These are phyloP conservation scores for Sarocladiaceae sp. DNA, from an alignment of 2,329 filamentous ascomycete species.

Conservation along the genomic window DNA sequence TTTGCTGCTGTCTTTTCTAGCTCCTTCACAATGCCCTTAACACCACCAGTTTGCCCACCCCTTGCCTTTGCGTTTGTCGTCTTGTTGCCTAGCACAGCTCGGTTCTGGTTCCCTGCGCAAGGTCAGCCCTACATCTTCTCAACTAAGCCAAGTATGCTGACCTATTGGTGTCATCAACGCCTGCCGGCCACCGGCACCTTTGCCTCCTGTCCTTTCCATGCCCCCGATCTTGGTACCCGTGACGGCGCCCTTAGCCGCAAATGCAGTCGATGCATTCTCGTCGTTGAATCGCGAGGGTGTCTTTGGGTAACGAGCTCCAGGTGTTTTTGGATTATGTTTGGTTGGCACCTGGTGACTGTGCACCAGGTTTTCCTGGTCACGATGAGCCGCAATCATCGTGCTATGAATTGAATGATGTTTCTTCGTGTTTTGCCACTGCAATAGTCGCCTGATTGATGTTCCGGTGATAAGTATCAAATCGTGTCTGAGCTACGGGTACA, in stretches of 20 bases:
- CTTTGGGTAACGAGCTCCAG: constrained; percentile 68
- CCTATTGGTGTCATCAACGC: constrained; percentile 74
- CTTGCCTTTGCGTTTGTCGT: constrained; percentile 89
- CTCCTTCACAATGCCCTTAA: constrained; percentile 52
- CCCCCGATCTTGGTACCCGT: constrained; percentile 54
- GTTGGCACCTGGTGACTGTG: constrained; percentile 66
- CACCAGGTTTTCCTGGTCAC: constrained; percentile 84
- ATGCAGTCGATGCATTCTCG: constrained; percentile 60
- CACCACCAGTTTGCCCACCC: constrained; percentile 59
- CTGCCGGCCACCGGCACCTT: constrained; percentile 40
- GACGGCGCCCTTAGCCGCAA: constrained; percentile 35
- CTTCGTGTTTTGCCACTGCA: not conserved
- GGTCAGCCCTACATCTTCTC: not conserved
- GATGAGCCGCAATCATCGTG: constrained; percentile 67
- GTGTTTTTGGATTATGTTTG: constrained; percentile 80
- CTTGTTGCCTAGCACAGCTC: constrained; percentile 85
- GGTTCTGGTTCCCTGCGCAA: constrained; percentile 41
- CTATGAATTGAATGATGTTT: not conserved
- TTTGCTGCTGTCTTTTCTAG: constrained; percentile 57
- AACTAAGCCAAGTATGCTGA: constrained; percentile 33
- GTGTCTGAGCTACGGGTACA: too few species aligned
- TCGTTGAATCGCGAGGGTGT: constrained; percentile 79
- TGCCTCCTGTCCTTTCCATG: constrained; percentile 39
- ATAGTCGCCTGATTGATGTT: not conserved
- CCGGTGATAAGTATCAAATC: not conserved